Base-by-base conservation (phyloP, 495 filamentous ascomycete species). In the Tuber magnatum region DNA sequence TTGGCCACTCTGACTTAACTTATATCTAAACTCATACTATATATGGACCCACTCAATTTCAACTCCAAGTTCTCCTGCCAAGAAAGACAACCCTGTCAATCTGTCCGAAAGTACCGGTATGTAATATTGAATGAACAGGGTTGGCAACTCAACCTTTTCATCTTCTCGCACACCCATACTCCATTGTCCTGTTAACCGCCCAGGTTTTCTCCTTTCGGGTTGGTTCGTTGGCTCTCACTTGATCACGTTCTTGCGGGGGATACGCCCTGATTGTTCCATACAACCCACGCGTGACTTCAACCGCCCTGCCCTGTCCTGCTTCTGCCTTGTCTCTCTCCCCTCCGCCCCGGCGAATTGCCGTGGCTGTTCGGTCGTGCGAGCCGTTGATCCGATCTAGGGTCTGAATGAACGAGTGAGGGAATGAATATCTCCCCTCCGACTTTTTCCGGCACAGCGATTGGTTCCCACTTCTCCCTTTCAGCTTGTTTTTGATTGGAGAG, bases 331-430 rank as follows among this genome's bases (percentile, higher is more conserved):
- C 43, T 46, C 43, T 46, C 14, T 70, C 72, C 42, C 72, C 42
- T 39, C 39, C 44, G 72, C 39, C 65, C 65, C 71, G 71, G 75
- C 42, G 71, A 78, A 78, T 78, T 78, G 70, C 77, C 77, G 72
- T 68, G 56, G 74, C 69, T 39, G 38, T 74, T 75, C 77, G 77
- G 77, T 73, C 56, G 74, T 79, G 71, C 77, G 77, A 79, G 76
- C 77, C 76, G 77, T 75, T 79, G 72, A 78, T 75, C 77, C 76
- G 77, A 42, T 39, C 24, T 74, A 69, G 71, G 71, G 71, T 65
- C 68, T 65, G 10, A 32, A 61, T 61, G 51, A 32, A 61, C n/a
- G 51, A 61, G 51, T 61, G n/a, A 61, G 51, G 51, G 51, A 39
- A 28, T 24, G 46, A 18, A 43, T 28, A 24, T 42, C 24, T 41